These are phyloP conservation scores for Coemansia sp. DNA, from an alignment of 192 early-diverging fungal genomes.

Conservation along the genomic window DNA sequence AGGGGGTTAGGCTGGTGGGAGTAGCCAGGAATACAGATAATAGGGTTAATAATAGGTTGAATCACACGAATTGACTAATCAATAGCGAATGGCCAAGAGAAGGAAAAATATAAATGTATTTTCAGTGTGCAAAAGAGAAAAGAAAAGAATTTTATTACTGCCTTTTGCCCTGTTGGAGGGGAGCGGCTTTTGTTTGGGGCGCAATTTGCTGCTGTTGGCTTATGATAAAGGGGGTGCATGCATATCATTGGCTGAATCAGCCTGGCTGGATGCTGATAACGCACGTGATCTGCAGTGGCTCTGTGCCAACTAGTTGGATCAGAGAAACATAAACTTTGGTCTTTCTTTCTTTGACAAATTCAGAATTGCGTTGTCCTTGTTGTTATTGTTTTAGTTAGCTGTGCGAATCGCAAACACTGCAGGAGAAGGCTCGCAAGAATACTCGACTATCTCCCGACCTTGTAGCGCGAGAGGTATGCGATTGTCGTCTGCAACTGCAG, in stretches of 20 bases:
- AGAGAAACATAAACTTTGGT: background rate
- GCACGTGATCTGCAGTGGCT: background rate
- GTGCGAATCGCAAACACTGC: background rate
- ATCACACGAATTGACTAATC: background rate
- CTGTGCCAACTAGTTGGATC: too few relatives aligned
- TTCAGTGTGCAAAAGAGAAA: background rate
- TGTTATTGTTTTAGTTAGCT: background rate
- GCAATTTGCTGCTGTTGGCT: background rate
- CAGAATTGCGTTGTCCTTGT: background rate
- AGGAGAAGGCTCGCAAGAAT: background rate
- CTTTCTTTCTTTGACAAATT: too few relatives aligned
- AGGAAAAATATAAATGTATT: background rate
- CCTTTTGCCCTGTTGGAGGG: background rate
- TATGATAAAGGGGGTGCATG: background rate
- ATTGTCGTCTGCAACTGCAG: background rate
- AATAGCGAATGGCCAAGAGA: too few relatives aligned
- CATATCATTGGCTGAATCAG: background rate
- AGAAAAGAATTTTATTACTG: constrained; percentile 1
- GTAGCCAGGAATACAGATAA: constrained; percentile 4
- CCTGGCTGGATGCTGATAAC: background rate
- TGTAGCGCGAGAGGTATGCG: constrained; percentile 7
- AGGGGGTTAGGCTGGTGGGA: background rate
- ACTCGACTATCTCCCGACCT: background rate
- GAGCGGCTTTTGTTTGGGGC: background rate
- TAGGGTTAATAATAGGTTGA: background rate